These are phyloP conservation scores for Neckera pumila DNA, from an alignment of 225 moss, liverwort and hornwort genomes.

Conservation along the genomic window DNA sequence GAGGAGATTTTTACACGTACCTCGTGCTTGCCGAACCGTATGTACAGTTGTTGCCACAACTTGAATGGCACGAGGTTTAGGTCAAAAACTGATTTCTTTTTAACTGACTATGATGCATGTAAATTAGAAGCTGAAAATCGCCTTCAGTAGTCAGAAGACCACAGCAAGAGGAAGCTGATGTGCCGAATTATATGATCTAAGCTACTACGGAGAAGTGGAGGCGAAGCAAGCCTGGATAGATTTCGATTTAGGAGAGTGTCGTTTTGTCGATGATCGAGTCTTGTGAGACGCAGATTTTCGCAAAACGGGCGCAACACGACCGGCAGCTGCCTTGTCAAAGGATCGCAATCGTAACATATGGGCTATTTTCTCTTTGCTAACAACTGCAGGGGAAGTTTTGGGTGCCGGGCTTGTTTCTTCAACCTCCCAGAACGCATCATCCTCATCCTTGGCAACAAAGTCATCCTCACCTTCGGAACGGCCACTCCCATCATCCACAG, in stretches of 20 bases:
- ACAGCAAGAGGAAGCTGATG: neutral
- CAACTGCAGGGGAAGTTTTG: neutral
- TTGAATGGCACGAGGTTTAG: neutral
- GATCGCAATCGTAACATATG: slow-evolving; percentile 37
- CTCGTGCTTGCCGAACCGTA: neutral
- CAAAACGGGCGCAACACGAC: slow-evolving; percentile 24
- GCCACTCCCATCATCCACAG: slow-evolving; percentile 85
- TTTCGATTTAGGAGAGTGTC: slow-evolving; percentile 26
- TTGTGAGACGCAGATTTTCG: slow-evolving; percentile 35
- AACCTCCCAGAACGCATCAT: slow-evolving; percentile 76
- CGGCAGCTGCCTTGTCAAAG: slow-evolving; percentile 22
- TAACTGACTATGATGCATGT: neutral
- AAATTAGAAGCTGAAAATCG: slow-evolving; percentile 3
- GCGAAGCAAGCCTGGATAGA: slow-evolving; percentile 12
- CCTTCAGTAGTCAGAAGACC: neutral
- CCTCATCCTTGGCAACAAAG: slow-evolving; percentile 30
- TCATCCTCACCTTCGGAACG: slow-evolving; percentile 80
- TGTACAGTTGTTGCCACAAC: slow-evolving; percentile 16
- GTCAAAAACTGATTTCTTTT: neutral
- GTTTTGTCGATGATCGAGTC: slow-evolving; percentile 18
- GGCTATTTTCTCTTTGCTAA: slow-evolving; percentile 33
- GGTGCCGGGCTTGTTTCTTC: slow-evolving; percentile 37
- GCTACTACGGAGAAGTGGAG: neutral
- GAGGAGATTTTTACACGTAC: neutral
- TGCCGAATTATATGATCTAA: neutral